These are phyloP conservation scores for Jacaranda mimosifolia DNA, from an alignment of 257 asterid species.

Conservation along the genomic window DNA sequence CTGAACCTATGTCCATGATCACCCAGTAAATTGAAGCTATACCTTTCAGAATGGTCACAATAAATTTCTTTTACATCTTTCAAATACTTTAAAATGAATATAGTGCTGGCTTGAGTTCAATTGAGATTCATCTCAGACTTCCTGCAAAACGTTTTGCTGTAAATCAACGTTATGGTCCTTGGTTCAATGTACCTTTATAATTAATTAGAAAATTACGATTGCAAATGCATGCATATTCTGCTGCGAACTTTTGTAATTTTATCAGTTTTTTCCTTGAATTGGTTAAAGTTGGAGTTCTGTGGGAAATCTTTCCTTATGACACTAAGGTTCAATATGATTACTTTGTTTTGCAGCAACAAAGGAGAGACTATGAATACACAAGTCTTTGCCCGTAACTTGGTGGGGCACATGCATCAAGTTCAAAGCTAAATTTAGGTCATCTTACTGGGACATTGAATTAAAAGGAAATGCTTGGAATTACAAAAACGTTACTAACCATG, in stretches of 20 bases:
- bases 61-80: neutral
- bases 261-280: neutral
- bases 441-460: constrained; percentile 4
- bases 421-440: neutral
- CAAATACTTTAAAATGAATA: neutral
- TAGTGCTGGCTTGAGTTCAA: constrained; percentile 14
- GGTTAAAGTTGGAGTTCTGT: too few relatives aligned
- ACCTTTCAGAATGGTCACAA: neutral
- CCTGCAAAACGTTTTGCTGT: constrained; percentile 10
- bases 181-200: neutral
- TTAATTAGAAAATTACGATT: neutral
- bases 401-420: neutral
- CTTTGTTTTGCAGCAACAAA: constrained; percentile 28
- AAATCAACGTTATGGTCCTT: constrained; percentile 7
- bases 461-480: constrained; percentile 5
- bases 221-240: neutral
- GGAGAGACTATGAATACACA: constrained; percentile 15
- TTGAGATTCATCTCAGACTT: constrained; percentile 1
- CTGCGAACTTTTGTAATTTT: neutral
- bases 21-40: neutral
- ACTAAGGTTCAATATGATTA: neutral
- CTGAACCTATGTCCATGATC: constrained; percentile 10
- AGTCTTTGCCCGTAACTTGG: neutral
- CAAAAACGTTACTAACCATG: constrained; percentile 16
- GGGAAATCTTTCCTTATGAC: neutral